Base-by-base conservation (phyloP, 805 yeast species). In the Candida coquimbonensis region DNA sequence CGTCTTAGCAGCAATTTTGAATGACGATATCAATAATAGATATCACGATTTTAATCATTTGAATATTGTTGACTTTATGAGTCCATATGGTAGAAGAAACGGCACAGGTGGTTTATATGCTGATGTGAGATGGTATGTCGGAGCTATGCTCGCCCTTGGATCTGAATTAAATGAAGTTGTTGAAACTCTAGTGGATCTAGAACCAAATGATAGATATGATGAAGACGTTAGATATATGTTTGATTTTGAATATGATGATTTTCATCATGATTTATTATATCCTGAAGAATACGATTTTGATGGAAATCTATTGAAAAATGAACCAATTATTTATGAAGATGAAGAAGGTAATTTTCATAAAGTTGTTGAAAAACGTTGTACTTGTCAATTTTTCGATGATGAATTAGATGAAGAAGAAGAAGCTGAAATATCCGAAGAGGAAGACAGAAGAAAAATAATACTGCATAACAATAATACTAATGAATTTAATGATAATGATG, bases 191-290 rank as follows among this genome's bases (percentile, higher is more conserved):
- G 68, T 74, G 13, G 80, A 77, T 53, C 59, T 80, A 45, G 83
- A 78, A 36, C 67, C 71, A 13, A 79, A 79, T 45, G 90, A 83
- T 59, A 67, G 77, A 44, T 80, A 77, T 51, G 90, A 83, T 59
- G 88, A 81, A 52, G 89, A 83, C 62, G 74, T 74, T 26, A 64
- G 73, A 45, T 80, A 80, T 53, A 77, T 80, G 55, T 78, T 78
- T 55, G 83, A 78, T 39, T 73, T 70, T 52, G 84, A 78, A 52
- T 73, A 64, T 44, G 76, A 72, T 25, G 68, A 68, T 47, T 67
- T 64, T 48, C 66, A 66, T 35, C 68, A 64, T 39, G 62, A 62
- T 13, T 54, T 53, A 29, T 49, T 57, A 1, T 53, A 55, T n/a
- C 58, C 61, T 13, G 60, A 58, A 32, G 60, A 56, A 3, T 49